A percentile compares a stretch with the other conserved stretches of the same genome.
Evolutionary conservation across 495 filamentous ascomycete species (phyloP).

Genomic region (Durotheca rogersii): DNA sequence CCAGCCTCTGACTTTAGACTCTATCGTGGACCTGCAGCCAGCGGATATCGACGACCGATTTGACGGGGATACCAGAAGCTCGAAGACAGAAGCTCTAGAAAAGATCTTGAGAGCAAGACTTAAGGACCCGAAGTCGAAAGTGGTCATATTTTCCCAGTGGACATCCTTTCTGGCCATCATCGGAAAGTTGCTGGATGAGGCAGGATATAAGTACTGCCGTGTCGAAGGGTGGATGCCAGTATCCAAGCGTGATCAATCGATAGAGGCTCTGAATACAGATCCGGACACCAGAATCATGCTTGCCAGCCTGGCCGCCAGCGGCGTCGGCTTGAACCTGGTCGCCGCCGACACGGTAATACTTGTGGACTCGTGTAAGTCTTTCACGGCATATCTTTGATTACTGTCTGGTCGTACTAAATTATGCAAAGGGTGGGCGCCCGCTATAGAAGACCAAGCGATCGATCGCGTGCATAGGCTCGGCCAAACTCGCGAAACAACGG

Average conservation of each 20-base stretch:
- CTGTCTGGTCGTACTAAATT: slow-evolving; percentile 15
- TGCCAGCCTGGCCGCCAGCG: slow-evolving; percentile 77
- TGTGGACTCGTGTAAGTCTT: slow-evolving; percentile 62
- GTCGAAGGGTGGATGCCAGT: slow-evolving; percentile 83
- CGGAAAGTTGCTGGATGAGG: slow-evolving; percentile 63
- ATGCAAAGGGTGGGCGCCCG: slow-evolving; percentile 76
- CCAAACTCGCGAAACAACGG: slow-evolving; percentile 73
- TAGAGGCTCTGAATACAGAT: slow-evolving; percentile 64
- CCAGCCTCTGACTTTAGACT: slow-evolving; percentile 62
- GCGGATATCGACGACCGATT: slow-evolving; percentile 51
- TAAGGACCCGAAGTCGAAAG: slow-evolving; percentile 69
- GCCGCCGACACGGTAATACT: slow-evolving; percentile 86
- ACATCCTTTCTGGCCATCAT: slow-evolving; percentile 84
- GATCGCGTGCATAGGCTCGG: slow-evolving; percentile 89
- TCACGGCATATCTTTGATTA: neutral
- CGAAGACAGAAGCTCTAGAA: slow-evolving; percentile 81
- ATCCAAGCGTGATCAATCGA: slow-evolving; percentile 65
- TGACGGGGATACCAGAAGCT: slow-evolving; percentile 68
- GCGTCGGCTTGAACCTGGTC: slow-evolving; percentile 86
- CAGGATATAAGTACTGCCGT: slow-evolving; percentile 65
- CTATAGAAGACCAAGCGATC: slow-evolving; percentile 90
- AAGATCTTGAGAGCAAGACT: slow-evolving; percentile 73
- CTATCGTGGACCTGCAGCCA: slow-evolving; percentile 62
- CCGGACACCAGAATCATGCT: slow-evolving; percentile 75
- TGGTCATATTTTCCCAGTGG: slow-evolving; percentile 93